Evolutionary conservation across 768 basidiomycete genomes (phyloP), one percentile per base, ranked within the genome.

Genomic region (Trametes meyenii): DNA sequence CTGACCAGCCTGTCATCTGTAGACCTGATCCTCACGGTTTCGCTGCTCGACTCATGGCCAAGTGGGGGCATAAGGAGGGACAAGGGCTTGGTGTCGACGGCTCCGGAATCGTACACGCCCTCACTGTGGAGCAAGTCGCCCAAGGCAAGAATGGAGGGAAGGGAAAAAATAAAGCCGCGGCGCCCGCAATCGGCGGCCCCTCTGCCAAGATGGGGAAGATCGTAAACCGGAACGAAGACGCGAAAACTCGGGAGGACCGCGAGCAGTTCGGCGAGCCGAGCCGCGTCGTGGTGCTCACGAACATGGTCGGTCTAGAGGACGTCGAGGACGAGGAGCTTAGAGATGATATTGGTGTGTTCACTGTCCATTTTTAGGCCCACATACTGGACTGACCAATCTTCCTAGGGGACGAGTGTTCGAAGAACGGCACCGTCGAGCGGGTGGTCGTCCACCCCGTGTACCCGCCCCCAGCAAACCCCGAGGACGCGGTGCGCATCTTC

Each of bases 31-130:
- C 86, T 0, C 87, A 86, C 57, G 83, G 83, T 13, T 94, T 96
- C 67, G 93, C 93, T 35, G 87, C 88, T 13, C 87, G 91, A 36
- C 71, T 96, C 66, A 96, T 97, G 94, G 92, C 91, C 2, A 97
- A 95, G 76, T 96, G 91, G 92, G 96, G 96, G 0, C 94, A 97
- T 72, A 90, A 92, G 71, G 92, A 93, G 72, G 96, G 96, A 1
- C 88, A 94, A 75, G 96, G 96, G 11, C 81, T 98, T 1, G 96
- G 96, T 36, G 88, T 83, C 0, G 86, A 91, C 61, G 91, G 87
- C 8, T 81, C 83, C 2, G 95, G 95, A 1, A 96, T 98, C 46
- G 85, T 96, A 45, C 90, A 96, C 60, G 94, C 96, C 5, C 82
- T 98, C 4, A 83, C 87, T 0, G 90, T 96, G 21, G 91, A 96